Evolutionary conservation across 345 rosid genomes (phyloP).

Genomic region (Eucalyptus dawsonii): DNA sequence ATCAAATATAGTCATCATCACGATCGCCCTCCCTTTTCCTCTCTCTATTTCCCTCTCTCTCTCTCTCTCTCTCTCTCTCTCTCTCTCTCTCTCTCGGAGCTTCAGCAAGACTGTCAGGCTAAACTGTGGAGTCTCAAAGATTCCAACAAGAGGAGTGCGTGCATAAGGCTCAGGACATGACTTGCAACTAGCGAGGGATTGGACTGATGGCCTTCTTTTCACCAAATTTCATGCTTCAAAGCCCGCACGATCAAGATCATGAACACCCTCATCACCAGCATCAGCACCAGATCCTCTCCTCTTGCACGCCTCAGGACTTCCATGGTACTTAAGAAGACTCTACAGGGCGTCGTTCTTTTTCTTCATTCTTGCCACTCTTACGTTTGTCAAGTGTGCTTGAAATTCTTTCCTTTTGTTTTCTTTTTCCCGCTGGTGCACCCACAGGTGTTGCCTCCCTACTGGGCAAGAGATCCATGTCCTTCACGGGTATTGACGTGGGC

Average conservation of each 20-base stretch:
- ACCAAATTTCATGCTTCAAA: slow-evolving; percentile 79
- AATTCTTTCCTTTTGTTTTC: background rate
- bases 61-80: background rate
- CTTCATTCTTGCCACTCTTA: background rate
- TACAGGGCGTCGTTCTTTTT: background rate
- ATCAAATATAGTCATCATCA: background rate
- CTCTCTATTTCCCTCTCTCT: background rate
- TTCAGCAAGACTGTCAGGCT: background rate
- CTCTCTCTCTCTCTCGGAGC: background rate
- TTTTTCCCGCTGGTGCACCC: background rate
- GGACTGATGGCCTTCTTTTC: slow-evolving; percentile 87
- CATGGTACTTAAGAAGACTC: slow-evolving; percentile 34
- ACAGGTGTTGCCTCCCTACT: slow-evolving; percentile 73
- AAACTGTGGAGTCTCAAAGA: background rate
- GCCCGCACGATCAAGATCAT: slow-evolving; percentile 52
- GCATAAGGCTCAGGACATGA: background rate
- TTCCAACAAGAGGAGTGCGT: background rate
- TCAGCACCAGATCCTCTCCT: slow-evolving; percentile 58
- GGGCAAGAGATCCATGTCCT: slow-evolving; percentile 74
- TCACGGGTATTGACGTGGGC: slow-evolving; percentile 49
- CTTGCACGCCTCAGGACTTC: slow-evolving; percentile 65
- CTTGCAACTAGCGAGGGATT: slow-evolving; percentile 29
- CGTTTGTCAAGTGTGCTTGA: background rate
- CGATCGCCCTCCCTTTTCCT: background rate
- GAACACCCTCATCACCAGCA: slow-evolving; percentile 38